These are phyloP conservation scores for Penicillium nordicum DNA, from an alignment of 2,329 filamentous ascomycete genomes.

Conservation along the genomic window DNA sequence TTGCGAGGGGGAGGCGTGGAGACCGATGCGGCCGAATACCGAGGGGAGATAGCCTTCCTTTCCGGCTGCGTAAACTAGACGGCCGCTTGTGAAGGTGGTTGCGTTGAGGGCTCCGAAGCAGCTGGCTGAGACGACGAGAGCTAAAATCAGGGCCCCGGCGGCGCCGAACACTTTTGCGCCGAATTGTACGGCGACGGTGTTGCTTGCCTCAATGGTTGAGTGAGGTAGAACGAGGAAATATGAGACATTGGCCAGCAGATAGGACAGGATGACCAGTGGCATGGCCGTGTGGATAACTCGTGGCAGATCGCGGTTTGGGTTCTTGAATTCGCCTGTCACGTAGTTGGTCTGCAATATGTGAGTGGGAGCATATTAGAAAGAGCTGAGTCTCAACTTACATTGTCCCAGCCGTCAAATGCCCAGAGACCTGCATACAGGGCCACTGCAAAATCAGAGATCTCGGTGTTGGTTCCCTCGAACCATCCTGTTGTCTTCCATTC, in stretches of 20 bases:
- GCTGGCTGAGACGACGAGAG: slow-evolving; percentile 82
- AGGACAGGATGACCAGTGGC: slow-evolving; percentile 85
- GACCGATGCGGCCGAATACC: slow-evolving; percentile 77
- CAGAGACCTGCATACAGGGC: slow-evolving; percentile 93
- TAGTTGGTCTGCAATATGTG: slow-evolving; percentile 69
- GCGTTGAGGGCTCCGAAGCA: slow-evolving; percentile 96
- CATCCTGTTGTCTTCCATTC: slow-evolving; percentile 86
- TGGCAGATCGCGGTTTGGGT: slow-evolving; percentile 83
- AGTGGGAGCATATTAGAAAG: background rate
- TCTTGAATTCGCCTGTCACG: slow-evolving; percentile 93
- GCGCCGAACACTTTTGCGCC: slow-evolving; percentile 85
- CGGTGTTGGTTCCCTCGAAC: slow-evolving; percentile 80
- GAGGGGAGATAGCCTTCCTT: slow-evolving; percentile 91
- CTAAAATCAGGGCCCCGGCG: slow-evolving; percentile 75
- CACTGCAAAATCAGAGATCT: slow-evolving; percentile 84
- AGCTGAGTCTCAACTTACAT: slow-evolving; percentile 57
- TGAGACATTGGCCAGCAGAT: slow-evolving; percentile 84
- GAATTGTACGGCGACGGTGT: slow-evolving; percentile 95
- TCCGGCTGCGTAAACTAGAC: slow-evolving; percentile 87
- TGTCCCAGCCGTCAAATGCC: slow-evolving; percentile 99
- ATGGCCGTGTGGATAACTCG: slow-evolving; percentile 95
- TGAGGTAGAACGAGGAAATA: slow-evolving; percentile 93
- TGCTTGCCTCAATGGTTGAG: slow-evolving; percentile 74
- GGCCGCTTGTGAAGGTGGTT: slow-evolving; percentile 86
- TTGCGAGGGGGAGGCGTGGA: slow-evolving; percentile 45